A percentile compares a stretch with the other conserved stretches of the same genome.
Evolutionary conservation across 106 monocot species (phyloP).

Genomic region (Cymbidium sinense): DNA sequence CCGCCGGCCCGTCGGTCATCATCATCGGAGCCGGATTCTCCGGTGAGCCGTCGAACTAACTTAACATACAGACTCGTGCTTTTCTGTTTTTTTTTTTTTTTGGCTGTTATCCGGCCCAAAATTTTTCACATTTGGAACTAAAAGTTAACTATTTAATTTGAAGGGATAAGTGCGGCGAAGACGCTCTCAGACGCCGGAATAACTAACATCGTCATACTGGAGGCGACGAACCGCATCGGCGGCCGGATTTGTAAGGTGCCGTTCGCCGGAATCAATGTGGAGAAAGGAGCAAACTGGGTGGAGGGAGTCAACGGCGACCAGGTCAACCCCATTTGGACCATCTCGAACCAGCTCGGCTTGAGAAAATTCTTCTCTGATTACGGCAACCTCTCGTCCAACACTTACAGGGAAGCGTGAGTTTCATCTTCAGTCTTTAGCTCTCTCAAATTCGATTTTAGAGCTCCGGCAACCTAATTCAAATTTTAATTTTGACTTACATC

Average conservation of each 20-base stretch:
- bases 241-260: no score
- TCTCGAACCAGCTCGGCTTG: constrained; percentile 44
- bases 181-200: constrained; percentile 65
- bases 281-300: constrained; percentile 85
- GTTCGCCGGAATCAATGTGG: constrained; percentile 60
- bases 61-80: no score
- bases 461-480: no score
- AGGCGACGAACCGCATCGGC: constrained; percentile 74
- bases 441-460: no score
- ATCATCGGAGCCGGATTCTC: constrained; percentile 21
- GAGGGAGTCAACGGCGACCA: constrained; percentile 51
- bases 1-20: constrained; percentile 11
- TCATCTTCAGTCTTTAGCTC: no score
- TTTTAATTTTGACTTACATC: no score
- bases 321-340: constrained; percentile 60
- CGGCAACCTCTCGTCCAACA: constrained; percentile 34
- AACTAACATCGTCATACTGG: constrained; percentile 52
- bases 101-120: no score
- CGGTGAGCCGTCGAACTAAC: not conserved
- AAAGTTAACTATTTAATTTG: not conserved
- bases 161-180: constrained; percentile 25
- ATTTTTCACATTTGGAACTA: no score
- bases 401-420: constrained; percentile 29
- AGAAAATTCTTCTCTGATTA: constrained; percentile 40
- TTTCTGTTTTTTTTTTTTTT: no score